These are phyloP conservation scores for Aspergillus aculeatus DNA, from an alignment of 2,329 filamentous ascomycete genomes.

Conservation along the genomic window DNA sequence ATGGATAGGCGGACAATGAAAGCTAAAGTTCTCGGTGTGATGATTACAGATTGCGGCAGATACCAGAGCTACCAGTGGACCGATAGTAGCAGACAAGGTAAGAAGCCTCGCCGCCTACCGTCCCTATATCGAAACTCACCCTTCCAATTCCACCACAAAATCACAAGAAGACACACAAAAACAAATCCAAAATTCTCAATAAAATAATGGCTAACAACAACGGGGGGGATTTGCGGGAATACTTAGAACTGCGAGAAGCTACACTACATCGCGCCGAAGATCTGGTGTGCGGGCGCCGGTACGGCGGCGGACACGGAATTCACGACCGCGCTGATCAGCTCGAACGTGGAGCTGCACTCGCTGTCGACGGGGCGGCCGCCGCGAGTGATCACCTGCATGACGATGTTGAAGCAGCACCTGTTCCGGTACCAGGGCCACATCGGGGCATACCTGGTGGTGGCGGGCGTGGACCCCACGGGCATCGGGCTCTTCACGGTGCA, in stretches of 20 bases:
- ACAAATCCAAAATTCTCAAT: too few species aligned
- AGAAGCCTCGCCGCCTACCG: too few species aligned
- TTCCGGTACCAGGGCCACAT: conserved; percentile 98
- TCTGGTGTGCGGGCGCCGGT: conserved; percentile 98
- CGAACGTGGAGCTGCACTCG: conserved; percentile 94
- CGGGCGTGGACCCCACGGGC: conserved; percentile 93
- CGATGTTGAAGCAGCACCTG: conserved; percentile 97
- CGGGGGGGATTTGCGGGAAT: neutral
- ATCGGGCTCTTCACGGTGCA: conserved; percentile 96
- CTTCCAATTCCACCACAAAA: neutral
- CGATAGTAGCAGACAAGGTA: conserved; percentile 97
- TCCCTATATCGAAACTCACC: neutral
- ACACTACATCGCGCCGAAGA: conserved; percentile 97
- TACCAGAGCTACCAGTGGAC: conserved; percentile 92
- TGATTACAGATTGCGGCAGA: conserved; percentile 81
- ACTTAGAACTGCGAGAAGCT: conserved; percentile 95
- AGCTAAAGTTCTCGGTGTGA: neutral
- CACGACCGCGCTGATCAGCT: conserved; percentile 97
- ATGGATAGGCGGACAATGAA: too few species aligned
- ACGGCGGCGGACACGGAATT: conserved; percentile 99
- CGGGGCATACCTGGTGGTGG: conserved; percentile 95
- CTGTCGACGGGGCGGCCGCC: conserved; percentile 95
- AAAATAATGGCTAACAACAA: neutral
- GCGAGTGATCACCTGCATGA: conserved; percentile 98
- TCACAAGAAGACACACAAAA: too few species aligned